Evolutionary conservation across 2,329 filamentous ascomycete species (phyloP).

Genomic region (Domatiomyces catenatus): DNA sequence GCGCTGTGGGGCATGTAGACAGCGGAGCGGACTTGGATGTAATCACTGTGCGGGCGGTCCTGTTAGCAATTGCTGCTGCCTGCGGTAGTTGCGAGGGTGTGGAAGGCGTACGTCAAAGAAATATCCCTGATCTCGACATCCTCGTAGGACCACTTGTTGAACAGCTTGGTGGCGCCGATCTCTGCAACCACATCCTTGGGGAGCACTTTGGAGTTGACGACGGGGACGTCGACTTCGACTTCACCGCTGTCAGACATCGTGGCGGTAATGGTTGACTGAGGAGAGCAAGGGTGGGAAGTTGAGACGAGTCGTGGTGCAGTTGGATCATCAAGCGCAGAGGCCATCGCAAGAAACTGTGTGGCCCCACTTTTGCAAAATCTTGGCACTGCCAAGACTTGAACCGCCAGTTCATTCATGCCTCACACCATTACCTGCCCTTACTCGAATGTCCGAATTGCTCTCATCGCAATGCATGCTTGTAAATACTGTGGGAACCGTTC

Average conservation of each 20-base stretch:
- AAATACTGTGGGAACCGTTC: no score
- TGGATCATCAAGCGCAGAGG: neutral
- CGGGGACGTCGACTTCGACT: constrained; percentile 74
- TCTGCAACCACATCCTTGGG: constrained; percentile 85
- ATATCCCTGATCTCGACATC: constrained; percentile 99
- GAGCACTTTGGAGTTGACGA: constrained; percentile 53
- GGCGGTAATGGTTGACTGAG: constrained; percentile 3
- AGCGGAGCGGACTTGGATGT: constrained; percentile 97
- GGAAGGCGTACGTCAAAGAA: constrained; percentile 79
- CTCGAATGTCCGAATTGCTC: no score
- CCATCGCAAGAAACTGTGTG: neutral
- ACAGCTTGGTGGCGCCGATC: constrained; percentile 86
- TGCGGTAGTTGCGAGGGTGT: neutral
- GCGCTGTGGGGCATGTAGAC: constrained; percentile 99
- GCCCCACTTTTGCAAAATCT: neutral
- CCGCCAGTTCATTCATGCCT: neutral
- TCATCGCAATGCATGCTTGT: no score
- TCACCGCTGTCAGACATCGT: constrained; percentile 43
- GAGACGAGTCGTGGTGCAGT: constrained; percentile 2
- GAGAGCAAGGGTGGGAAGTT: neutral
- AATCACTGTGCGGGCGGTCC: constrained; percentile 54
- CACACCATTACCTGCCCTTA: neutral
- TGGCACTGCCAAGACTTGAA: neutral
- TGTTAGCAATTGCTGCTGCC: constrained; percentile 18
- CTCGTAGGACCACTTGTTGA: constrained; percentile 98